A percentile compares a stretch with the other conserved stretches of the same genome.
phyloP scores from a whole-genome alignment of 495 filamentous ascomycete species.

The Oleoguttula mirabilis region DNA sequence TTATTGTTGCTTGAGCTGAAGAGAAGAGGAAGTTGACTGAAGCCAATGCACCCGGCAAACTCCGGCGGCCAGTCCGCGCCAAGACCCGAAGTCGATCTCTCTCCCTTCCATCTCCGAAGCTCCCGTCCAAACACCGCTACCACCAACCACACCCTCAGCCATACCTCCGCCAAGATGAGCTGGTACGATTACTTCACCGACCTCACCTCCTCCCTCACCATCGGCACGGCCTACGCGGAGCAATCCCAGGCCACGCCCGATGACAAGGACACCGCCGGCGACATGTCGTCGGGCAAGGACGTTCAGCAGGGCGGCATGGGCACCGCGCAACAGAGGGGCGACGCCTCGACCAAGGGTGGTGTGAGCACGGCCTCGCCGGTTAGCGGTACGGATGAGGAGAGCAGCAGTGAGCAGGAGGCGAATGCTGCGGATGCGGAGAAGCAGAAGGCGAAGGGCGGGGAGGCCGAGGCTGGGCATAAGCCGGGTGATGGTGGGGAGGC shows the following conservation, averaged over 20 bases:
- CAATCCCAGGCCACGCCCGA: constrained; percentile 27
- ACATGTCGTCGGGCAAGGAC: constrained; percentile 2
- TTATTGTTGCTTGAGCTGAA: neutral
- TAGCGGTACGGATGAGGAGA: constrained; percentile 27
- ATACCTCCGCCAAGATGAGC: constrained; percentile 44
- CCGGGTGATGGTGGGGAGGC: constrained; percentile 16
- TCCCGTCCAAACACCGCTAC: neutral
- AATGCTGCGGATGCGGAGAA: constrained; percentile 25
- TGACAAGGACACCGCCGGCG: constrained; percentile 22
- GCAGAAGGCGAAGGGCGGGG: constrained; percentile 11
- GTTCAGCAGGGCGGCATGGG: constrained; percentile 1
- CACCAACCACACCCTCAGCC: neutral
- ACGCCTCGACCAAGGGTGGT: constrained; percentile 19
- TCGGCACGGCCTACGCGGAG: constrained; percentile 47
- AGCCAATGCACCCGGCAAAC: too few species aligned
- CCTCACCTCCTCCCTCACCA: constrained; percentile 44
- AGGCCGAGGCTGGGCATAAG: constrained; percentile 21
- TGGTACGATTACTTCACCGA: constrained; percentile 54
- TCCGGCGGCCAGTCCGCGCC: neutral
- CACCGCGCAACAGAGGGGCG: constrained; percentile 13
- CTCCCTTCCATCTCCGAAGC: neutral
- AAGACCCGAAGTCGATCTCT: neutral
- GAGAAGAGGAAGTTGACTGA: neutral
- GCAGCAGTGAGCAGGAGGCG: constrained; percentile 23
- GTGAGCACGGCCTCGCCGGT: constrained; percentile 21